phyloP scores from a whole-genome alignment of 257 asterid genomes.

The Thymus mandschuricus region DNA sequence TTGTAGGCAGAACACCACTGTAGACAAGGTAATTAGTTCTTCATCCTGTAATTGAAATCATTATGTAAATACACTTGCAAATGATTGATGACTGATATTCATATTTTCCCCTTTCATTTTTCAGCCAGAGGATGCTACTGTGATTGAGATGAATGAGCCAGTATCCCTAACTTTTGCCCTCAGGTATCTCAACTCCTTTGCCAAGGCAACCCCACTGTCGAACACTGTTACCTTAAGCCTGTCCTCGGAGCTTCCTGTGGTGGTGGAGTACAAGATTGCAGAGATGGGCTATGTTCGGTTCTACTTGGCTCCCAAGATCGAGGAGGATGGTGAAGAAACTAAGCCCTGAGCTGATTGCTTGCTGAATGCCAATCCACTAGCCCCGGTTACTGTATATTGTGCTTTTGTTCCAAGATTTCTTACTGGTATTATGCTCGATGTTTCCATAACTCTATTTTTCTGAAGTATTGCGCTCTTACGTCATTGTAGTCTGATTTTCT shows the following conservation, averaged over 20 bases:
- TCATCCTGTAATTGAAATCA: not conserved
- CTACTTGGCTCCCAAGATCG: constrained; percentile 89
- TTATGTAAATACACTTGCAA: not conserved
- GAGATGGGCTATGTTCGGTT: constrained; percentile 90
- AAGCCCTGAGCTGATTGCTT: constrained; percentile 49
- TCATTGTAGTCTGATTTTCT: constrained; percentile 3
- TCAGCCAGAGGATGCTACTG: constrained; percentile 84
- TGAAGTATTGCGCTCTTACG: not conserved
- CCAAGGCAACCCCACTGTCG: constrained; percentile 78
- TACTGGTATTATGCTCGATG: not conserved
- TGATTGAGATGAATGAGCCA: constrained; percentile 87
- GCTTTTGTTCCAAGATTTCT: not conserved
- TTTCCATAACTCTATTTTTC: not conserved
- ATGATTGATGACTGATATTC: constrained; percentile 5
- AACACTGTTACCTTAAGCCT: constrained; percentile 73
- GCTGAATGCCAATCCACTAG: not conserved
- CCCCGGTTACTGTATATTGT: constrained; percentile 17
- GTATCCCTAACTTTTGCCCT: constrained; percentile 81
- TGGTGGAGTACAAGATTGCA: constrained; percentile 92
- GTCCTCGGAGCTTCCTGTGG: constrained; percentile 86
- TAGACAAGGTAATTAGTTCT: constrained; percentile 63
- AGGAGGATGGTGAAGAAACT: constrained; percentile 78
- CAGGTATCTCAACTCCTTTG: constrained; percentile 77
- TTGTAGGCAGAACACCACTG: constrained; percentile 88
- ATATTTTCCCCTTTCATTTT: not conserved